These are phyloP conservation scores for Chrysanthemum seticuspe DNA, from an alignment of 129 eudicot genomes.

Conservation along the genomic window DNA sequence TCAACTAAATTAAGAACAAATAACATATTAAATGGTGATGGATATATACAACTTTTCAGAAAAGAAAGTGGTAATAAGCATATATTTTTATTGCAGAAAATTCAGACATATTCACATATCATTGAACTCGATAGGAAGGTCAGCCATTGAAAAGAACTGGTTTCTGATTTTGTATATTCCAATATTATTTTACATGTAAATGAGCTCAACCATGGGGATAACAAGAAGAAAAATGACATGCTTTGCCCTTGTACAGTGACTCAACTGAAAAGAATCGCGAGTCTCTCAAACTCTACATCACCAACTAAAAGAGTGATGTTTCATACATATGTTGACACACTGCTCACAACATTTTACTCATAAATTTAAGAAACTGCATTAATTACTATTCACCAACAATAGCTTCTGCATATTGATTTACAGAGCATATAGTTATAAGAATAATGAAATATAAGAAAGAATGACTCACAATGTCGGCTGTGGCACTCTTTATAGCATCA, in stretches of 20 bases:
- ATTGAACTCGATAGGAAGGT: neutral
- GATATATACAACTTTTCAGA: neutral
- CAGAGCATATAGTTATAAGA: neutral
- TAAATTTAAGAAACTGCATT: neutral
- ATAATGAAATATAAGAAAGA: constrained; percentile 15
- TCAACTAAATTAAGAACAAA: neutral
- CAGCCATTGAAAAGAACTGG: neutral
- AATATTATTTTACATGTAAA: neutral
- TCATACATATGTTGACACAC: neutral
- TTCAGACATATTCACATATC: no score
- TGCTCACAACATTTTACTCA: neutral
- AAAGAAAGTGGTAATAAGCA: neutral
- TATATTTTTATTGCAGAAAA: no score
- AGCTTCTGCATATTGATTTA: neutral
- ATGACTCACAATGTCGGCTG: constrained; percentile 87
- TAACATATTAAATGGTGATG: neutral
- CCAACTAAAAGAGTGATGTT: neutral
- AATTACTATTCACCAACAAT: neutral
- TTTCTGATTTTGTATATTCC: neutral
- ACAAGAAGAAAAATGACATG: neutral
- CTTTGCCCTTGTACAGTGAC: neutral
- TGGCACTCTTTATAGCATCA: constrained; percentile 88
- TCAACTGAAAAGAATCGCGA: neutral
- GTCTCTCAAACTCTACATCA: neutral
- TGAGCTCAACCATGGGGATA: neutral